Evolutionary conservation across 2,329 filamentous ascomycete genomes (phyloP).

Genomic region (Colletotrichum horii): DNA sequence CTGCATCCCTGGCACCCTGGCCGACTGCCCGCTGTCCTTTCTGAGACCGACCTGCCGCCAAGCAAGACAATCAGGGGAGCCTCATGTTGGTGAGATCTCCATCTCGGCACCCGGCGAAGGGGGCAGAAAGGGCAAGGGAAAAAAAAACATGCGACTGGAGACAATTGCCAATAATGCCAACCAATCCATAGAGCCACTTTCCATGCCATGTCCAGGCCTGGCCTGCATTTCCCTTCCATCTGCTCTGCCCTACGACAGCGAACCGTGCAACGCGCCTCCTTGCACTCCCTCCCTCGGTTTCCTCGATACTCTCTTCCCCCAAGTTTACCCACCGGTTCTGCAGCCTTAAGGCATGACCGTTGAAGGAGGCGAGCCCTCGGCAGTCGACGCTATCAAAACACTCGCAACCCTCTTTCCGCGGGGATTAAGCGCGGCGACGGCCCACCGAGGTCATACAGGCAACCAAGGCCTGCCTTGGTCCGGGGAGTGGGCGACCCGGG

Average conservation of each 20-base stretch:
- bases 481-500: not conserved
- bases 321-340: not conserved
- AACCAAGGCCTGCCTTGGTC: not conserved
- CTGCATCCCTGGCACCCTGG: not conserved
- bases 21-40: not conserved
- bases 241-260: not conserved
- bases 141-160: not conserved
- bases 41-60: constrained; percentile 8
- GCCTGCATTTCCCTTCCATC: not conserved
- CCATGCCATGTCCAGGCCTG: not conserved
- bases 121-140: not conserved
- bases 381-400: constrained; percentile 1
- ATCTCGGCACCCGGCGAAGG: not conserved
- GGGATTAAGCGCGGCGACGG: not conserved
- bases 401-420: not conserved
- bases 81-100: constrained; percentile 2
- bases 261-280: not conserved
- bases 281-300: not conserved
- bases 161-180: not conserved
- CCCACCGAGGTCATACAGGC: not conserved
- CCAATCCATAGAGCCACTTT: not conserved
- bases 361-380: not conserved
- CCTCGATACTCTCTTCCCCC: not conserved
- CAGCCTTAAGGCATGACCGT: not conserved
- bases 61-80: not conserved